phyloP scores from a whole-genome alignment of 108 stramenopile genomes.

The Cyclotella atomus region DNA sequence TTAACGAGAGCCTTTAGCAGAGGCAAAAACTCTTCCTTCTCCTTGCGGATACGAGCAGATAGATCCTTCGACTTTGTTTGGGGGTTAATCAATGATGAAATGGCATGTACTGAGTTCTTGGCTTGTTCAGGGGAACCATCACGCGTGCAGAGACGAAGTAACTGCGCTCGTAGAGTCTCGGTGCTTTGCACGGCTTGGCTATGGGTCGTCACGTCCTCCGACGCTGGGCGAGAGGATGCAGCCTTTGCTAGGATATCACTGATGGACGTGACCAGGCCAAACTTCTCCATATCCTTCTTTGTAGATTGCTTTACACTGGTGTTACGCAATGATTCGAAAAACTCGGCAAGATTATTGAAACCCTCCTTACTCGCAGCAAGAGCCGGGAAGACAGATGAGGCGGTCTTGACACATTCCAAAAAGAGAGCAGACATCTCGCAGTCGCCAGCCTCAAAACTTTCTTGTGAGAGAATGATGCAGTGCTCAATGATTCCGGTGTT shows the following conservation, averaged over 20 bases:
- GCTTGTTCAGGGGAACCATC: conserved; percentile 86
- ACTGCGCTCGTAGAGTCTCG: conserved; percentile 45
- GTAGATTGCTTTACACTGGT: conserved; percentile 13
- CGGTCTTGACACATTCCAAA: conserved; percentile 59
- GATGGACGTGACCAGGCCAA: conserved; percentile 63
- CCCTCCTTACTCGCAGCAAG: conserved; percentile 57
- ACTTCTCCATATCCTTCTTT: conserved; percentile 54
- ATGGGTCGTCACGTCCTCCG: background rate
- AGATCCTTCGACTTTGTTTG: conserved; percentile 26
- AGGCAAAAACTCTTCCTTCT: conserved; percentile 54
- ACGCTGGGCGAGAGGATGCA: conserved; percentile 41
- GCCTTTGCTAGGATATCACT: conserved; percentile 70
- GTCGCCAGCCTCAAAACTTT: conserved; percentile 69
- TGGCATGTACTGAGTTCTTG: conserved; percentile 69
- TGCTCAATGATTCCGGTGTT: conserved; percentile 69
- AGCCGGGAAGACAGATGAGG: conserved; percentile 55
- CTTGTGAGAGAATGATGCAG: conserved; percentile 77
- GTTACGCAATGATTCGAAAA: conserved; percentile 54
- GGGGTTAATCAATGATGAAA: conserved; percentile 59
- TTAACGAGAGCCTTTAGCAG: conserved; percentile 66
- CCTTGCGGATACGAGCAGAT: conserved; percentile 28
- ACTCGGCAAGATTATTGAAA: conserved; percentile 65
- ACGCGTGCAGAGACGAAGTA: conserved; percentile 61
- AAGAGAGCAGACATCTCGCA: conserved; percentile 56
- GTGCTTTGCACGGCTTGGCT: conserved; percentile 36